Evolutionary conservation across 768 basidiomycete species (phyloP), one percentile per base, ranked within the genome.

Genomic region (Amanita exitialis): DNA sequence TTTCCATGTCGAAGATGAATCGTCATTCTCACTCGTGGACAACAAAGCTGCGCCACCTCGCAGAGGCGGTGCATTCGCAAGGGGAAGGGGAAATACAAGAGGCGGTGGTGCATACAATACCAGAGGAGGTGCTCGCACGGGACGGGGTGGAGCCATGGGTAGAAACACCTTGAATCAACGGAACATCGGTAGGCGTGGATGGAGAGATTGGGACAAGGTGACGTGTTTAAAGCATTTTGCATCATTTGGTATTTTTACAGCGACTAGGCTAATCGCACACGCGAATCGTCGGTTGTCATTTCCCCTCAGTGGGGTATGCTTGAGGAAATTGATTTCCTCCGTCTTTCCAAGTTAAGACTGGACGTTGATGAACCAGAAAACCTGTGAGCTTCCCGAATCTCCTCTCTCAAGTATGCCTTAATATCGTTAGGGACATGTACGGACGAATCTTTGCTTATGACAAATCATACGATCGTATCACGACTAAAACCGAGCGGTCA

Each of bases 1-100:
- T 68, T 93, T 93, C 74, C 94, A 97, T 67, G 94, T 89, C 52
- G 96, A 98, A 68, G 96, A 99, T 62, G 96, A 99, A 69, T 86
- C 91, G 5, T 86, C 83, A 44, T 99, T 99, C 77, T 94, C 91
- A 18, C 75, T 99, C 45, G 96, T 99, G 44, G 94, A 97, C 62
- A 91, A 83, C 65, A 94, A 90, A 69, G 62, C 80, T 41, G 72
- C 79, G 36, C 71, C 81, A 41, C 76, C 82, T 30, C 80, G 88
- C 57, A 77, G 86, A 41, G 87, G 89, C n/a, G 76, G 77, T 30
- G 68, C 69, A 6, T 83, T 86, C 57, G 66, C 65, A 35, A 75
- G 83, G 49, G 83, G 84, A 46, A 76, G 83, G 47, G 72, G 73
- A 43, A 67, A 66, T 54, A 58, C 74, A 10, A 73, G 84, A 55